These are phyloP conservation scores for Tylopilus sp. DNA, from an alignment of 1,284 basidiomycete species.

Conservation along the genomic window DNA sequence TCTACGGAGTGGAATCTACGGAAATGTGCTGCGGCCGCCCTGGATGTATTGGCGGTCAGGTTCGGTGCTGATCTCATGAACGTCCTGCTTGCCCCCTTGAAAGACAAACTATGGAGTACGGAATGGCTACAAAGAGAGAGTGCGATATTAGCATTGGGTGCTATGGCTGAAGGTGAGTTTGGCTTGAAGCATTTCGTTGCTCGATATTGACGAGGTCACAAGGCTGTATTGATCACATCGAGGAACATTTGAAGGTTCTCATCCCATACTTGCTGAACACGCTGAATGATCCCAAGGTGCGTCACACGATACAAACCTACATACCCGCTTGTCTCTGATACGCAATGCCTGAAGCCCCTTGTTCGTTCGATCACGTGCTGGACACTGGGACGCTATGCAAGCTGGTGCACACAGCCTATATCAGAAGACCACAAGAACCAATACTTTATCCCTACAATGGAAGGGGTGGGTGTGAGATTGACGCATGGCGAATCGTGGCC, in stretches of 20 bases:
- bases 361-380: slow-evolving; percentile 99
- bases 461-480: slow-evolving; percentile 80
- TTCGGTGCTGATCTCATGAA: slow-evolving; percentile 91
- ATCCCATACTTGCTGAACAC: slow-evolving; percentile 94
- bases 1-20: slow-evolving; percentile 99
- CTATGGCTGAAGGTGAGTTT: slow-evolving; percentile 93
- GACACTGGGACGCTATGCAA: slow-evolving; percentile 98
- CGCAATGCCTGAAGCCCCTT: slow-evolving; percentile 72
- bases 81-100: slow-evolving; percentile 90
- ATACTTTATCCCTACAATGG: slow-evolving; percentile 97
- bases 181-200: not conserved
- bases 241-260: slow-evolving; percentile 93
- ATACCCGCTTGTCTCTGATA: not conserved
- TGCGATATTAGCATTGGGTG: slow-evolving; percentile 95
- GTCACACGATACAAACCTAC: not conserved
- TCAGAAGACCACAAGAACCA: slow-evolving; percentile 88
- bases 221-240: slow-evolving; percentile 97
- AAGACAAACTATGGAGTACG: slow-evolving; percentile 92
- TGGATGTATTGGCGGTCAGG: slow-evolving; percentile 96
- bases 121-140: slow-evolving; percentile 98
- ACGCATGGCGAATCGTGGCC: slow-evolving; percentile 10
- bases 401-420: slow-evolving; percentile 90
- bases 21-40: slow-evolving; percentile 97
- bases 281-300: slow-evolving; percentile 91
- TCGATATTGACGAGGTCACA: slow-evolving; percentile 21